These are phyloP conservation scores for Talaromyces sp. DNA, from an alignment of 2,329 filamentous ascomycete genomes.

Conservation along the genomic window DNA sequence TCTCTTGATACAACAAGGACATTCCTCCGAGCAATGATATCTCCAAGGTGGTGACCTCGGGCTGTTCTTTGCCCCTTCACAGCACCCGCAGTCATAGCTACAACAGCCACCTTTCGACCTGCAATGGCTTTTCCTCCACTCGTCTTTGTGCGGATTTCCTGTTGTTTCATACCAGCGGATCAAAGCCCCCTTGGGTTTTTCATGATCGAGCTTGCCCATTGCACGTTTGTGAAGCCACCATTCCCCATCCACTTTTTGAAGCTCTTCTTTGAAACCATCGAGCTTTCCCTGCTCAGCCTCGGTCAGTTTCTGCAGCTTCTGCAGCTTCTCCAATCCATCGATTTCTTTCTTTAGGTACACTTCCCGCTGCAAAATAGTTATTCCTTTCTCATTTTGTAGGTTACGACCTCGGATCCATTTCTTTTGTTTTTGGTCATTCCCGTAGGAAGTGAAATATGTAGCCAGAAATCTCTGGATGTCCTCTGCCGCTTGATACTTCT, in stretches of 20 bases:
- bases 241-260: not conserved
- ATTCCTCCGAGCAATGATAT: not conserved
- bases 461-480: not conserved
- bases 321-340: not conserved
- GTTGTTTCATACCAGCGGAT: not conserved
- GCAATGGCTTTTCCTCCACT: not conserved
- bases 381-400: not conserved
- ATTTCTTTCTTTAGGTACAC: slow-evolving; percentile 2
- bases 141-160: not conserved
- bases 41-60: not conserved
- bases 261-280: not conserved
- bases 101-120: not conserved
- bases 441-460: not conserved
- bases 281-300: not conserved
- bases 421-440: not conserved
- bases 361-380: slow-evolving; percentile 2
- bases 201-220: not conserved
- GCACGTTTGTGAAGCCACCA: slow-evolving; percentile 1
- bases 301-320: not conserved
- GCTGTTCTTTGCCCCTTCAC: not conserved
- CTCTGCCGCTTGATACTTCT: not conserved
- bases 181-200: slow-evolving; percentile 1
- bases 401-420: not conserved
- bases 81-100: not conserved
- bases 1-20: not conserved